Conservation (phyloP, 129 eudicot species). For the Helianthus tuberosus region DNA sequence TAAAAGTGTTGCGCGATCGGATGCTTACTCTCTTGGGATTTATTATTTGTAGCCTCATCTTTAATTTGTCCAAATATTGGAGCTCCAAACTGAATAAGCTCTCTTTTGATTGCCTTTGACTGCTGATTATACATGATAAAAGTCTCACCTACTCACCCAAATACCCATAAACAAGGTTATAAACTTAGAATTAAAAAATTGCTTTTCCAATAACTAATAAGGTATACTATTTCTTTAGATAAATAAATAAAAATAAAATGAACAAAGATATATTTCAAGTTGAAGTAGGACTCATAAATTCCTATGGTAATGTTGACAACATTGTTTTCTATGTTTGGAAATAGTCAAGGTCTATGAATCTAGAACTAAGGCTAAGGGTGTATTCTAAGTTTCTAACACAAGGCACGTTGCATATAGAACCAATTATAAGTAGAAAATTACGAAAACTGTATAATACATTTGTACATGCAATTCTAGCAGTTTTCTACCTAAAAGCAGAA, state of each 20-base stretch:
- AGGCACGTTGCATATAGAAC: background rate
- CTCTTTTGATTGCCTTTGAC: slow-evolving; percentile 79
- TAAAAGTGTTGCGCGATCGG: background rate
- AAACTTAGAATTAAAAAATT: slow-evolving; percentile 9
- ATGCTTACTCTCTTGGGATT: slow-evolving; percentile 60
- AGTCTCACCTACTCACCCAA: slow-evolving; percentile 70
- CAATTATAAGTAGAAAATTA: background rate
- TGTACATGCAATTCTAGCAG: background rate
- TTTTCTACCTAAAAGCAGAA: background rate
- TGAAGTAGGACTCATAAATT: background rate
- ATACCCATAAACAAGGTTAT: slow-evolving; percentile 10
- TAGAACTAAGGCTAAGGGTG: background rate
- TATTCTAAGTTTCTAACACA: background rate
- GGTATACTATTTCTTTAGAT: background rate
- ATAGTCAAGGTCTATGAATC: slow-evolving; percentile 13
- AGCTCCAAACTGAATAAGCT: slow-evolving; percentile 88
- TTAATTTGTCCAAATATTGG: slow-evolving; percentile 87
- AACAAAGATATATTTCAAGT: background rate
- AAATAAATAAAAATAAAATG: background rate
- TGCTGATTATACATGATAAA: slow-evolving; percentile 90
- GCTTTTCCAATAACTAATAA: background rate
- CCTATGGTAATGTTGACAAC: slow-evolving; percentile 10
- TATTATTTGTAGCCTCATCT: slow-evolving; percentile 57
- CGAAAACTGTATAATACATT: background rate
- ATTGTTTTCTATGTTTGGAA: background rate